Percentiles rank a stretch among this genome's conserved stretches.
These are phyloP conservation scores for Porogramme epimiltina DNA, from an alignment of 1,284 basidiomycete genomes.

Conservation along the genomic window DNA sequence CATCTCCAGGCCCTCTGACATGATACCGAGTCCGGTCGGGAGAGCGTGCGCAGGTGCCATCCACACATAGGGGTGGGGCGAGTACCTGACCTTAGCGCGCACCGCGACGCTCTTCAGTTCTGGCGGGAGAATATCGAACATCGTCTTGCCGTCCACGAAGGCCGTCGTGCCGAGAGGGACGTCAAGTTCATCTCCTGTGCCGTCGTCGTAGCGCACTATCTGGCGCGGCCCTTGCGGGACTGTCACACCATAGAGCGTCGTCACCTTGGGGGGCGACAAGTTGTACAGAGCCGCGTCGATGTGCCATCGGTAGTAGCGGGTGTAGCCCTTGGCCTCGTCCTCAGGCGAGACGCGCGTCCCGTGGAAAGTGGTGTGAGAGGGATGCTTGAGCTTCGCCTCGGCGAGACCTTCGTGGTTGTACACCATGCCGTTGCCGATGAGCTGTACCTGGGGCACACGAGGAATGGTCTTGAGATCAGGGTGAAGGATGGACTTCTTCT, in stretches of 20 bases:
- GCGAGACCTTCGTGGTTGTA: conserved; percentile 78
- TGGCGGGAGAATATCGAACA: conserved; percentile 81
- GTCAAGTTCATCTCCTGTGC: conserved; percentile 78
- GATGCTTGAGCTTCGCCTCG: conserved; percentile 74
- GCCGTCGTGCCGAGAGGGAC: conserved; percentile 89
- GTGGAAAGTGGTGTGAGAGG: conserved; percentile 89
- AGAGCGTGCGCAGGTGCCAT: conserved; percentile 77
- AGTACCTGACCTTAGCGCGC: conserved; percentile 68
- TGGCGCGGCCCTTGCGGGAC: conserved; percentile 75
- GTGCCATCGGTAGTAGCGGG: conserved; percentile 92
- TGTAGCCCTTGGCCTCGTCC: conserved; percentile 75
- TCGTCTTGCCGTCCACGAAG: conserved; percentile 79
- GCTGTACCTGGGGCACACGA: conserved; percentile 82
- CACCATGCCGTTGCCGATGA: conserved; percentile 81
- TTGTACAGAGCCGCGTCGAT: conserved; percentile 93
- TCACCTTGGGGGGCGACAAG: conserved; percentile 85
- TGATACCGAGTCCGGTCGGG: conserved; percentile 79
- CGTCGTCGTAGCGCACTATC: conserved; percentile 83
- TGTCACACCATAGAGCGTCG: conserved; percentile 81
- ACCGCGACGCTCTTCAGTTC: conserved; percentile 85
- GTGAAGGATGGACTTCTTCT: conserved; percentile 77
- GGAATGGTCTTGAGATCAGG: conserved; percentile 89
- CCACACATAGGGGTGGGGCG: conserved; percentile 84
- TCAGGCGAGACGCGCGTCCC: conserved; percentile 77
- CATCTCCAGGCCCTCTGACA: conserved; percentile 74